Evolutionary conservation across 169 alveolate genomes (phyloP), one percentile per base, ranked within the genome.

Genomic region (Cryptosporidium andersoni): DNA sequence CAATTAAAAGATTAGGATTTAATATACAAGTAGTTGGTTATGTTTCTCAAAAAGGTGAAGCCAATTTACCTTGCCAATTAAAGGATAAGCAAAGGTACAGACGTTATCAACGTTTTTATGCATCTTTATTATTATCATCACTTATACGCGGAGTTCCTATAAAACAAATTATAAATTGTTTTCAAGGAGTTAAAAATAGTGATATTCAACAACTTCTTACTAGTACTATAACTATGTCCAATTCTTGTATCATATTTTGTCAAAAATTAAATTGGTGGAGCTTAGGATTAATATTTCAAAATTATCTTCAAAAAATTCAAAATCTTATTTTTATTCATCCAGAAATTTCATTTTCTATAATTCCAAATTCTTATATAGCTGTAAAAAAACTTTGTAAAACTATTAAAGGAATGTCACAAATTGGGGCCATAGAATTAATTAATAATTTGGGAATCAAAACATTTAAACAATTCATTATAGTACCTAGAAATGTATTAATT

Each of bases 101-200:
- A 60, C 55, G 85, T 43, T 64, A 74, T 8, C 85, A 74, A 49
- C 55, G 85, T 58, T 42, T 74, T 4, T 58, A 55, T n/a, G 85
- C 85, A 7, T 56, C 74, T 7, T 51, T 9, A 25, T 58, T 74
- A 45, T 37, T 74, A 1, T 43, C 36, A 48, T 48, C 67, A 5
- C 40, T 74, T 25, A 58, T 74, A 12, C 7, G 6, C 25, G 68
- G 68, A 39, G 16, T 25, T 36, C 14, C 85, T 7, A 25, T 34
- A 47, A 68, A 74, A 39, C 14, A 42, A 8, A 74, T 74, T 45
- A n/a, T 55, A 8, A 58, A 66, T 14, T 43, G 34, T 45, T 74
- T 56, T 37, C 55, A 74, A 63, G 55, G 4, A 6, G 12, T 74
- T 9, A 55, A 42, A 3, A 16, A 25, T 34, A 55, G 68, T 2